Conservation (phyloP, 129 eudicot species). For the Smallanthus sonchifolius region DNA sequence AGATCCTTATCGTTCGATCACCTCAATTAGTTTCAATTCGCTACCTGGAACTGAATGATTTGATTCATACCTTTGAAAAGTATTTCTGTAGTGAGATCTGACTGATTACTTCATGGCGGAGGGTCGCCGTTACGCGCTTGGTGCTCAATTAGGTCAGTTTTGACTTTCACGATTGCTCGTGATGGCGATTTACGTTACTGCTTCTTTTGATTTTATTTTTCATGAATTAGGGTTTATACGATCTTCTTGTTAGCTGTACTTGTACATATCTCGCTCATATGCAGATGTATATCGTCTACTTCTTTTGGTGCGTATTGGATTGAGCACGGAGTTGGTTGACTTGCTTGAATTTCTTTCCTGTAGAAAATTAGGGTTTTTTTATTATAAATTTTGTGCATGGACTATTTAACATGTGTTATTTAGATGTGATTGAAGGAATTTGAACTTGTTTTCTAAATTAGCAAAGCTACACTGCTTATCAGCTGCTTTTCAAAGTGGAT, state of each 20-base stretch:
- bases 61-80: neutral
- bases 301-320: neutral
- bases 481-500: neutral
- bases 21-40: neutral
- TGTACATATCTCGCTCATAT: neutral
- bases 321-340: neutral
- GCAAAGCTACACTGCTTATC: neutral
- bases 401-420: neutral
- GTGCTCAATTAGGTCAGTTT: conserved; percentile 62
- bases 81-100: conserved; percentile 25
- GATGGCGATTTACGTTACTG: neutral
- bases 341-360: neutral
- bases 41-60: conserved; percentile 8
- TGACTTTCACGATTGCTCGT: conserved; percentile 2
- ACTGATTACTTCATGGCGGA: conserved; percentile 45
- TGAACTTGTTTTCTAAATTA: neutral
- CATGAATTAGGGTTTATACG: conserved; percentile 14
- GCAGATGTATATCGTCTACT: neutral
- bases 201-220: neutral
- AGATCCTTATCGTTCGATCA: neutral
- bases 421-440: conserved; percentile 11
- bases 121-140: conserved; percentile 54
- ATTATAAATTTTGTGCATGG: conserved; percentile 3
- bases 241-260: neutral
- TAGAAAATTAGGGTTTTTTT: neutral